A percentile compares a stretch with the other conserved stretches of the same genome.
Conservation (phyloP, 768 basidiomycete species). For the Tulasnella sp. region DNA sequence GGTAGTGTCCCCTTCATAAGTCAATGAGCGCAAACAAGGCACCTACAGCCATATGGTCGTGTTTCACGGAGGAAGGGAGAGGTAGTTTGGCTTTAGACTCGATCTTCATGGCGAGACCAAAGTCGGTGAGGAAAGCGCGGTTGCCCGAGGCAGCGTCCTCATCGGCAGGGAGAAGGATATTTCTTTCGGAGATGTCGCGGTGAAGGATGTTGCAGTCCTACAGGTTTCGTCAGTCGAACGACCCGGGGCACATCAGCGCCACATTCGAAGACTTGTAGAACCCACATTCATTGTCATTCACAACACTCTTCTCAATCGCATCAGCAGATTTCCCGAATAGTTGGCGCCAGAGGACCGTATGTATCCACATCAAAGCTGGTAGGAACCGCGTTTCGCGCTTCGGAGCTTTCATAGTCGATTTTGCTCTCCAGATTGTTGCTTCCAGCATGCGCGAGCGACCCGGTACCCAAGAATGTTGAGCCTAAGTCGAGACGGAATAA, state of each 20-base stretch:
- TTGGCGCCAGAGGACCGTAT: constrained; percentile 91
- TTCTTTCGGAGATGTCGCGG: background rate
- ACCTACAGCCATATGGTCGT: no score
- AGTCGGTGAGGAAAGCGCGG: background rate
- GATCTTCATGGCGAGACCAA: background rate
- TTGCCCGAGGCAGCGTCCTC: background rate
- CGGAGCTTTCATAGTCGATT: constrained; percentile 74
- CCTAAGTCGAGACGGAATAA: constrained; percentile 36
- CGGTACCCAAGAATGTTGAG: constrained; percentile 91
- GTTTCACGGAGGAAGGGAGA: no score
- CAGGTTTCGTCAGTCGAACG: background rate
- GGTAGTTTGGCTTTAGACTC: no score
- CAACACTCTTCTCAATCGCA: constrained; percentile 91
- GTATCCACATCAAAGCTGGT: constrained; percentile 86
- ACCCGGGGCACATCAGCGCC: background rate
- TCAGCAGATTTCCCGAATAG: constrained; percentile 92
- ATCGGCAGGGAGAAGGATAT: background rate
- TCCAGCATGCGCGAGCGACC: constrained; percentile 77
- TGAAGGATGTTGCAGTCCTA: background rate
- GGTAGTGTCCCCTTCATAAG: no score
- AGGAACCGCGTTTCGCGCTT: constrained; percentile 88
- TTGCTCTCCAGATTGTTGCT: constrained; percentile 72
- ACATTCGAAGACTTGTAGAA: constrained; percentile 17
- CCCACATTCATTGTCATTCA: constrained; percentile 92
- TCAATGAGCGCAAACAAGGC: no score